Evolutionary conservation across 1,284 basidiomycete species (phyloP), one percentile per base, ranked within the genome.

Genomic region (Papiliotrema terrestris): DNA sequence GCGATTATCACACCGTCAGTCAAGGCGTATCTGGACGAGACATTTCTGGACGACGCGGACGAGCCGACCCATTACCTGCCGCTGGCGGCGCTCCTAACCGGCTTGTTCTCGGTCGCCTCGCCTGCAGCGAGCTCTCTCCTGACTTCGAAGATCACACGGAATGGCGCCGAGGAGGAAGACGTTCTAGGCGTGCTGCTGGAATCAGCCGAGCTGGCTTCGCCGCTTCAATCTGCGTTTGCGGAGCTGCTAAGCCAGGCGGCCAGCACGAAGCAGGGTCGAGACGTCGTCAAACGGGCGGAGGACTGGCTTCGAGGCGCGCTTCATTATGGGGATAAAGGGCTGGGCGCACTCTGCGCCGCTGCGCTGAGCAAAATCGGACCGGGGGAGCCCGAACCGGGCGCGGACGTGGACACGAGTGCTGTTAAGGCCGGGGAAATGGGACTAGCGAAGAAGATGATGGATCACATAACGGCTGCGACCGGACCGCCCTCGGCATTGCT

Each of bases 331-430:
- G 38, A 58, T 19, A 78, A 29, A 69, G 74, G 32, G 1, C 66
- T 89, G 17, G 83, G 82, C 38, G 84, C 83, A 20, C 80, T 84
- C 5, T 84, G 86, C 11, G 84, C 85, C 1, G 84, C 90, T 23
- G 86, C 88, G 2, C 79, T 92, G 8, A 82, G 89, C 64, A 95
- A 94, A 73, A 75, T 90, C 25, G 83, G 83, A 14, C 82, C 84
- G 9, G 77, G 37, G 22, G 42, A 46, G 3, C 76, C 75, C 13
- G 65, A 57, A 9, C 54, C 77, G 1, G 84, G 86, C 68, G 74
- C 78, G 19, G 69, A 79, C 19, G 68, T 74, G 4, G 67, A 74
- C 15, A 63, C 66, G 32, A 49, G 60, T 22, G 59, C 69, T 25
- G 62, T 51, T 36, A 57, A 51, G 45, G 57, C 51, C 13, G 70